Base-by-base conservation (phyloP, 2,329 filamentous ascomycete species). In the Aureobasidium sp. region DNA sequence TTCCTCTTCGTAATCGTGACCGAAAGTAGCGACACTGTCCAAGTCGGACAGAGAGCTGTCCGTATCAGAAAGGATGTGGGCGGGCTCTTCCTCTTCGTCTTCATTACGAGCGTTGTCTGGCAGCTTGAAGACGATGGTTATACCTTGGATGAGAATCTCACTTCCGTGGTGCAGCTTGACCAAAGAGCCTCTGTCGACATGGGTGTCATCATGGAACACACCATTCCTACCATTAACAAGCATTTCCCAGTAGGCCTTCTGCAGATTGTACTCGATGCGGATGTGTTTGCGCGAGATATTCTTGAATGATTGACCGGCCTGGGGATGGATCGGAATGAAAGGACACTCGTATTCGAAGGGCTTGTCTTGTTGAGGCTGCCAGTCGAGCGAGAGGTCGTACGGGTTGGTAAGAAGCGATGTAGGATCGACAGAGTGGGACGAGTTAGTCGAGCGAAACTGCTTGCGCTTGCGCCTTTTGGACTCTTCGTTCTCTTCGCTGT, bases 261-360 rank as follows among this genome's bases (percentile, higher is more conserved):
- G 77, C 64, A 82, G 78, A 68, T 89, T 88, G 74, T 86, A 92
- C 50, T 82, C 78, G 66, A 93, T 90, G 68, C 85, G 86, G 53
- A 90, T 77, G 71, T 93, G 89, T 67, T 87, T 78, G 64, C 88
- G 80, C 3, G 89, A 92, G 60, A 92, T 91, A 55, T 82, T 83
- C 69, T 88, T 89, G 55, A 88, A 89, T 65, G 82, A 84, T 63
- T 73, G 78, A 3, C 84, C 82, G 63, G 84, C 82, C 0, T 84
- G 85, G 3, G 88, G 89, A 71, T 91, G 89, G 48, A 92, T 89
- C 37, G 84, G 84, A 53, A 91, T 80, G 62, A 89, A 81, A 3
- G 62, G 64, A 42, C 58, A 62, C n/a, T 65, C 61, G 32, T 50
- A 59, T 34, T 50, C 45, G 57, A 53, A 44, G 16, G 53, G 30